A percentile compares a stretch with the other conserved stretches of the same genome.
Conservation (phyloP, 2,329 filamentous ascomycete genomes). For the Stachybotrys elegans region DNA sequence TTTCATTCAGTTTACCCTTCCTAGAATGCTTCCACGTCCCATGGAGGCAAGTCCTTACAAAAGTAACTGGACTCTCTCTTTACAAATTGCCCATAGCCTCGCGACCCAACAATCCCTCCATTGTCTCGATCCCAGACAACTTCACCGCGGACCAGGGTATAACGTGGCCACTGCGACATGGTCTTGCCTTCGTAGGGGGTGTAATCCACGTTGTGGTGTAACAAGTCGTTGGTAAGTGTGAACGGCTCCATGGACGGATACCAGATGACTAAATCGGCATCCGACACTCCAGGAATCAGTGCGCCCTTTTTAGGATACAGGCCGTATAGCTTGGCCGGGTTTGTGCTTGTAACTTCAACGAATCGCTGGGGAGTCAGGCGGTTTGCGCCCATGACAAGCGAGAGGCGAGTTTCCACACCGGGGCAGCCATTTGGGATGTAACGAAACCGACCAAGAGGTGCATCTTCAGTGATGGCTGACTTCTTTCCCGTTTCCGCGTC, state of each 20-base stretch:
- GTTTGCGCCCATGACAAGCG: constrained; percentile 1
- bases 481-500: constrained; percentile 33
- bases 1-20: constrained; percentile 13
- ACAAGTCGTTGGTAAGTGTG: constrained; percentile 42
- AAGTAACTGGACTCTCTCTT: constrained; percentile 21
- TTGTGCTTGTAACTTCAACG: constrained; percentile 7
- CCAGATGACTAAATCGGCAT: constrained; percentile 56
- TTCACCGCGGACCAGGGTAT: constrained; percentile 52
- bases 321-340: constrained; percentile 9
- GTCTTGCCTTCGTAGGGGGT: constrained; percentile 54
- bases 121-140: constrained; percentile 53
- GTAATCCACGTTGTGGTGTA: constrained; percentile 60
- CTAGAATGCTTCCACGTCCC: neutral
- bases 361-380: constrained; percentile 17
- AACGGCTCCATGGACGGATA: constrained; percentile 33
- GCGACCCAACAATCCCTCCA: constrained; percentile 43
- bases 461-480: constrained; percentile 33
- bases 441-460: constrained; percentile 41
- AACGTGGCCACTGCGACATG: constrained; percentile 56
- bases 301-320: constrained; percentile 7
- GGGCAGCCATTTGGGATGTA: constrained; percentile 55
- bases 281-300: constrained; percentile 42
- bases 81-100: constrained; percentile 44
- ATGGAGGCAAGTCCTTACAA: neutral
- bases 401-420: constrained; percentile 45